phyloP scores from a whole-genome alignment of 2,329 filamentous ascomycete species.

The Endoconidiophora polonica region DNA sequence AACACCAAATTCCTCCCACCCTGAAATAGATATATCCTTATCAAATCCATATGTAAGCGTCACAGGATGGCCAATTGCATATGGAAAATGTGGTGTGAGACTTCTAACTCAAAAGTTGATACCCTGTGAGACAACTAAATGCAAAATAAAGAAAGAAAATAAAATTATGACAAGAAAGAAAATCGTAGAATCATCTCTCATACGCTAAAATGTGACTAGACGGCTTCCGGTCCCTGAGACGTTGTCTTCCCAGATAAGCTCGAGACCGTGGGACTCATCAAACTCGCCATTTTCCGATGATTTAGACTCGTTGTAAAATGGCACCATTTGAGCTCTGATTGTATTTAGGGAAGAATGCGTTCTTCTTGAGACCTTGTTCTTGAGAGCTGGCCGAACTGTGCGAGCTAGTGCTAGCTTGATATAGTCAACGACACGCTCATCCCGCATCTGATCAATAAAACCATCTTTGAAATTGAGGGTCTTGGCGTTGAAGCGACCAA shows the following conservation, averaged over 20 bases:
- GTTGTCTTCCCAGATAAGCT: conserved; percentile 6
- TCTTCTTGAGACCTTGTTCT: background rate
- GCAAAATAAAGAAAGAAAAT: background rate
- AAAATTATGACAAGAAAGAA: background rate
- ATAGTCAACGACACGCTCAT: background rate
- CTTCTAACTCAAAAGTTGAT: background rate
- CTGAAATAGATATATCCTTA: too few relatives aligned
- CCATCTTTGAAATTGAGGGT: conserved; percentile 3
- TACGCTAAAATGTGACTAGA: background rate
- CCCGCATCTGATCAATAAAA: conserved; percentile 4
- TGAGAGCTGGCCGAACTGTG: background rate
- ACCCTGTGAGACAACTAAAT: background rate
- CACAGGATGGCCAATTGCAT: too few relatives aligned
- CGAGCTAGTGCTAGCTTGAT: background rate
- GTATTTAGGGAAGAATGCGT: background rate
- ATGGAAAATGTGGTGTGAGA: background rate
- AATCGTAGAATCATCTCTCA: background rate
- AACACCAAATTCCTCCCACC: too few relatives aligned
- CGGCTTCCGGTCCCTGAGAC: background rate
- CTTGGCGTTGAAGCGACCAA: conserved; percentile 1
- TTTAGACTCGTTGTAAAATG: background rate
- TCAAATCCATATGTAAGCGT: too few relatives aligned
- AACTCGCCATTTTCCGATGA: background rate
- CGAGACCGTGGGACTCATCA: background rate
- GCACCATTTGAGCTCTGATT: background rate